A percentile compares a stretch with the other conserved stretches of the same genome.
Evolutionary conservation across 1,284 basidiomycete species (phyloP).

Genomic region (Heterobasidion annosum): DNA sequence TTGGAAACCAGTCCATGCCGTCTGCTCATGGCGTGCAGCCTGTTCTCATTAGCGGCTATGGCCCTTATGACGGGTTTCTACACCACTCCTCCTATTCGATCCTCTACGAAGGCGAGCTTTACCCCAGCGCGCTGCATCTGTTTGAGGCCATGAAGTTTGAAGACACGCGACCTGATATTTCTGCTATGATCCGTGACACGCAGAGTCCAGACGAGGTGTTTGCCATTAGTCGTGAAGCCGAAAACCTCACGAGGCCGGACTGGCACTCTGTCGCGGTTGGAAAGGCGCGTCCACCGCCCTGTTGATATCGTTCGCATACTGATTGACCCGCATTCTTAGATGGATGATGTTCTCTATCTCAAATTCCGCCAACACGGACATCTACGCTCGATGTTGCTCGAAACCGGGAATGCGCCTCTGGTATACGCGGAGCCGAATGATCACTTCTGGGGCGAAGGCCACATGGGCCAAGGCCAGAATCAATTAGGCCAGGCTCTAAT

Average conservation of each 20-base stretch:
- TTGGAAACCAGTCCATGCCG: not conserved
- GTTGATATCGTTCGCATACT: not conserved
- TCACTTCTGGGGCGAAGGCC: conserved; percentile 49
- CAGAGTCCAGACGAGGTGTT: conserved; percentile 39
- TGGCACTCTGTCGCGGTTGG: conserved; percentile 43
- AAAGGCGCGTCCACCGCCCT: conserved; percentile 26
- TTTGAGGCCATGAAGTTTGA: conserved; percentile 62
- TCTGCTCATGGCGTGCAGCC: conserved; percentile 9
- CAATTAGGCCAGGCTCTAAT: conserved; percentile 48
- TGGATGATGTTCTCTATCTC: conserved; percentile 48
- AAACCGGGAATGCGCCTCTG: conserved; percentile 37
- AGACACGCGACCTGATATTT: conserved; percentile 34
- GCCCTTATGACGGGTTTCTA: conserved; percentile 33
- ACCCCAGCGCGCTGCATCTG: conserved; percentile 57
- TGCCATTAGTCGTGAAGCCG: conserved; percentile 30
- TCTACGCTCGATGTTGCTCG: conserved; percentile 34
- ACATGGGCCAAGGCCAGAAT: conserved; percentile 39
- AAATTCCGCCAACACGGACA: conserved; percentile 57
- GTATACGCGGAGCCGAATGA: conserved; percentile 41
- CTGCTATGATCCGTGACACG: conserved; percentile 40
- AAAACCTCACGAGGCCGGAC: conserved; percentile 33
- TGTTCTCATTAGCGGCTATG: conserved; percentile 15
- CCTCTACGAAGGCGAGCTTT: conserved; percentile 37
- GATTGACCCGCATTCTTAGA: conserved; percentile 22
- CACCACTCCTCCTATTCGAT: conserved; percentile 51